Conservation (phyloP, 2,329 filamentous ascomycete genomes). For the Exophiala oligosperma region DNA sequence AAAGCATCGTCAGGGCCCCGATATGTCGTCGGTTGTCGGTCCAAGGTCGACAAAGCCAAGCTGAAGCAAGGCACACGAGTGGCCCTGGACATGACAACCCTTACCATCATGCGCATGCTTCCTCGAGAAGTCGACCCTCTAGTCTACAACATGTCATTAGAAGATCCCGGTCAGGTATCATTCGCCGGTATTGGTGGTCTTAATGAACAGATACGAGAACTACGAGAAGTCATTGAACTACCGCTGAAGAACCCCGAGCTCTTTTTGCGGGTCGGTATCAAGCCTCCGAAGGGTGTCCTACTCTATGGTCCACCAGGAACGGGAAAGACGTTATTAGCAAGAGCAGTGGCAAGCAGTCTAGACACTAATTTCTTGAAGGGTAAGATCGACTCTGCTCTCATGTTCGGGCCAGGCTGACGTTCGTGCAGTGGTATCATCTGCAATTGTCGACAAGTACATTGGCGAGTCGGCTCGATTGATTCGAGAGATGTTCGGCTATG, state of each 20-base stretch:
- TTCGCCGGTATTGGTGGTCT: constrained; percentile 96
- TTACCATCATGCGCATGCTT: constrained; percentile 99
- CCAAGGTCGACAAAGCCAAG: constrained; percentile 96
- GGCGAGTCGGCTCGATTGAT: constrained; percentile 96
- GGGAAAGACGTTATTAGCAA: constrained; percentile 90
- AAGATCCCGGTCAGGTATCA: constrained; percentile 96
- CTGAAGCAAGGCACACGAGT: constrained; percentile 98
- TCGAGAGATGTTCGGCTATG: constrained; percentile 99
- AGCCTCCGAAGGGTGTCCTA: constrained; percentile 95
- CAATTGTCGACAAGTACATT: constrained; percentile 99
- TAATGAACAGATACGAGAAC: constrained; percentile 96
- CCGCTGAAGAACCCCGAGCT: constrained; percentile 98
- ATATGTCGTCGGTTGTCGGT: constrained; percentile 97
- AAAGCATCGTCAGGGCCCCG: constrained; percentile 96
- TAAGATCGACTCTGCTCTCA: constrained; percentile 42
- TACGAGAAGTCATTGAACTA: constrained; percentile 95
- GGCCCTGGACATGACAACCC: constrained; percentile 97
- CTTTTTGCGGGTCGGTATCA: constrained; percentile 95
- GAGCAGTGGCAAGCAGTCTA: constrained; percentile 91
- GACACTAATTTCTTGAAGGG: constrained; percentile 99
- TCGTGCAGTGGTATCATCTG: constrained; percentile 83
- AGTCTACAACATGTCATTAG: constrained; percentile 99
- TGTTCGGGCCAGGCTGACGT: background rate
- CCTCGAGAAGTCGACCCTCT: constrained; percentile 96
- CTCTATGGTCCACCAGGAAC: constrained; percentile 96